These are phyloP conservation scores for Salicornia ramosissima DNA, from an alignment of 148 eudicot species.

Conservation along the genomic window DNA sequence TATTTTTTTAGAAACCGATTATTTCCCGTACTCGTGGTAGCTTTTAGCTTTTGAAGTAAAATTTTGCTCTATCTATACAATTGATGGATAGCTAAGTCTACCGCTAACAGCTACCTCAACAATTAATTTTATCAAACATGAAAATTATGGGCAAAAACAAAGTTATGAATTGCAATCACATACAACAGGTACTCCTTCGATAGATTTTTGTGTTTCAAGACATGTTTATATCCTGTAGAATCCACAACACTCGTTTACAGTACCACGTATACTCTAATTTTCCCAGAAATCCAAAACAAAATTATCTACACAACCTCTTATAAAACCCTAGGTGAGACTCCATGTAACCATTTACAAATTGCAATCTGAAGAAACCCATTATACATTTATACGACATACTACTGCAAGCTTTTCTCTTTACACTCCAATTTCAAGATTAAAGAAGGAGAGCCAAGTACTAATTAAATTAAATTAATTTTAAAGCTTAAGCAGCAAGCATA, in stretches of 20 bases:
- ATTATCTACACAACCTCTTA: background rate
- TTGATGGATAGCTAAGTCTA: no score
- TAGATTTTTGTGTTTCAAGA: no score
- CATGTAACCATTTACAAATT: no score
- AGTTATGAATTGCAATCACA: no score
- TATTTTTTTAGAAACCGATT: no score
- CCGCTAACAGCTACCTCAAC: no score
- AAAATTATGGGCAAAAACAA: no score
- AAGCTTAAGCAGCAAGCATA: background rate
- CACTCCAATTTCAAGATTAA: background rate
- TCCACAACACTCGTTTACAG: background rate
- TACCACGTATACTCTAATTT: slow-evolving; percentile 18
- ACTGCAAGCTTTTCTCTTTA: background rate
- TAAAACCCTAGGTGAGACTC: slow-evolving; percentile 12
- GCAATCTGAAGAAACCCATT: background rate
- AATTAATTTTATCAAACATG: no score
- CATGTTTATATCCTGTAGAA: background rate
- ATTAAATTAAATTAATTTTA: background rate
- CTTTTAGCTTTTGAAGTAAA: no score
- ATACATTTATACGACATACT: background rate
- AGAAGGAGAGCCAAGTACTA: background rate
- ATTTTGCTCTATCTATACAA: no score
- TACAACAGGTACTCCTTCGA: background rate
- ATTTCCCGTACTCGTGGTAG: no score
- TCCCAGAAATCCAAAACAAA: slow-evolving; percentile 16